Base-by-base conservation (phyloP, 805 yeast species). In the Allodekkera sacchari region DNA sequence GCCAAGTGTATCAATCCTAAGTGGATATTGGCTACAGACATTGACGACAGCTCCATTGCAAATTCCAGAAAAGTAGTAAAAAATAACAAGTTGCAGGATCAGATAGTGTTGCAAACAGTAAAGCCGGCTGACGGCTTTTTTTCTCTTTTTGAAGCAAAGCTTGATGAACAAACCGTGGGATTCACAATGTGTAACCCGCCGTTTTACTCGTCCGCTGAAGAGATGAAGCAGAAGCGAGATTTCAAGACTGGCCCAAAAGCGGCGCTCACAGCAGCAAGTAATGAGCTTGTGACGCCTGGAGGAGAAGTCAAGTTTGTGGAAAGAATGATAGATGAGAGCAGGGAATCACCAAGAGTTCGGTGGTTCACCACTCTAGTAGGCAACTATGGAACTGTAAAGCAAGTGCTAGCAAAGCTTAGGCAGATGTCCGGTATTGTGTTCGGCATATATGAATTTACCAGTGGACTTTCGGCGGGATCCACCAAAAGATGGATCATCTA, bases 131-230 rank as follows among this genome's bases (percentile, higher is more conserved):
- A 17, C 11, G 39, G 39, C 22, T 25, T 30, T 4, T 41, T 30
- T 15, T n/a, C 12, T 2, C 26, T 22, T 3, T 21, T 38, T 4
- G 21, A 23, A 6, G 14, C 19, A 6, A 16, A 38, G 16, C 38
- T 40, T 16, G 17, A 18, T 7, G 24, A 27, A 3, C 14, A 30
- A 7, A n/a, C 26, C 37, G 35, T 20, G 2, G 44, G 44, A 6
- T 59, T 68, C 35, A 52, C 60, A 5, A 55, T 71, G 45, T 70
- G 77, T 43, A 71, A 71, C 41, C 77, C 77, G 3, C 77, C 77
- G 2, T 71, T 71, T 40, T 71, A 68, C 42, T 33, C 41, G 3
- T 55, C 66, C 1, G 8, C 17, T 0, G 49, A 44, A 1, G 74
- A 67, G 27, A 37, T 65, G 43, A 31, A 36, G 4, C 23, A 28